Conservation (phyloP, 768 basidiomycete genomes). For the Galerina sulciceps region DNA sequence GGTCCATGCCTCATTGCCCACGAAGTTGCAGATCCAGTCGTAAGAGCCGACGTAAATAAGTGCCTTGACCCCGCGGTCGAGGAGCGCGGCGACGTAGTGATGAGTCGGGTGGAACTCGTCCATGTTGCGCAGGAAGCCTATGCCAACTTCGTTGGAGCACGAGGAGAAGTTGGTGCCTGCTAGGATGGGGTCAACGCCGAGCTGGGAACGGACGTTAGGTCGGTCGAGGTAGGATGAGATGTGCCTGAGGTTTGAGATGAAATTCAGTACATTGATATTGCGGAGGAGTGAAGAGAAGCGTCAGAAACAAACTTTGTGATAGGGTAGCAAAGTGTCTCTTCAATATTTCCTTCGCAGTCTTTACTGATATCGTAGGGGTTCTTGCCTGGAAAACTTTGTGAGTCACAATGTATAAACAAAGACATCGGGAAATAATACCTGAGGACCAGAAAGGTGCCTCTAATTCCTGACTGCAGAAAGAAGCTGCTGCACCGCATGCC, state of each 20-base stretch:
- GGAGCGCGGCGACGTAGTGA: constrained; percentile 64
- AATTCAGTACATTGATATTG: not conserved
- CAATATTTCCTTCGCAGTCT: constrained; percentile 52
- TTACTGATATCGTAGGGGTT: constrained; percentile 75
- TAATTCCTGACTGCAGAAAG: constrained; percentile 58
- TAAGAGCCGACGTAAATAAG: constrained; percentile 73
- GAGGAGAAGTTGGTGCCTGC: constrained; percentile 34
- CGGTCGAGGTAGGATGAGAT: constrained; percentile 67
- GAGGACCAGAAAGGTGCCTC: not conserved
- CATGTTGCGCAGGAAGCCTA: constrained; percentile 47
- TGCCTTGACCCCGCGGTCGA: constrained; percentile 71
- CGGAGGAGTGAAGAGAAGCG: not conserved
- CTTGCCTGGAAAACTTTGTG: constrained; percentile 28
- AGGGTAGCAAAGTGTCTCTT: constrained; percentile 61
- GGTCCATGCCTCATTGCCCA: constrained; percentile 76
- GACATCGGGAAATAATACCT: not conserved
- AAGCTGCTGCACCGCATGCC: constrained; percentile 61
- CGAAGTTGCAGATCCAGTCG: constrained; percentile 78
- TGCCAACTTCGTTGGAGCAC: constrained; percentile 40
- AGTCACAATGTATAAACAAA: not conserved
- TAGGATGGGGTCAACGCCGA: constrained; percentile 64
- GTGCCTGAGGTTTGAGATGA: constrained; percentile 48
- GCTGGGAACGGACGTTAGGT: constrained; percentile 50
- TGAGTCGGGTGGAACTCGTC: constrained; percentile 52
- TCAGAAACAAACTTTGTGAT: constrained; percentile 37